Base-by-base conservation (phyloP, 2,329 filamentous ascomycete genomes). In the Helminthosporium solani region DNA sequence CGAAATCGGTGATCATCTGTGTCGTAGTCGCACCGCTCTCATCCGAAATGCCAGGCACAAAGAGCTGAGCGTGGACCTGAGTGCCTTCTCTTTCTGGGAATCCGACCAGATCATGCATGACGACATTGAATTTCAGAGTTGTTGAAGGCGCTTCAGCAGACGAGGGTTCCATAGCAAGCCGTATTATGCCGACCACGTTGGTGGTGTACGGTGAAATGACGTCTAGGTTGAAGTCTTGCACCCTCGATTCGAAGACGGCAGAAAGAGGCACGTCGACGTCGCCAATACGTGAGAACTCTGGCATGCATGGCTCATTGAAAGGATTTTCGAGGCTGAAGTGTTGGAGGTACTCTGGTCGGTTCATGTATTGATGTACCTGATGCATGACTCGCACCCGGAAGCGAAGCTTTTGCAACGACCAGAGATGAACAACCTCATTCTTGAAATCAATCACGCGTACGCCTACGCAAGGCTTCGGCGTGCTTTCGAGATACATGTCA, bases 61-160 rank as follows among this genome's bases (percentile, higher is more conserved):
- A 97, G n/a, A 99, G 82, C 70, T 97, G 91, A 1, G 90, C 94
- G 70, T 99, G 94, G 21, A 99, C 90, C 56, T 96, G 87, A 0
- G 89, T 95, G 12, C 94, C 94, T 74, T 99, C 94, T 52, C 92
- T 84, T 72, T 99, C 94, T 0, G 94, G 87, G 58, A 99, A 99
- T 1, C 94, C 94, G 28, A 94, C 75, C 73, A 99, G 82, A 64
- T 97, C 90, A 63, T 95, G 91, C 89, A 99, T 96, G 25, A 97
- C 91, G 4, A 97, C 91, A 61, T 97, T 99, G 74, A 99, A 99
- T 67, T 97, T 99, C 47, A 97, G 75, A 2, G 89, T 96, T 47
- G 88, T 94, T 11, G 89, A 88, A 12, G 94, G 94, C 3, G 91
- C 92, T 61, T 95, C 86, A 2, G 92, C 91, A 38, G 90, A 92